Conservation (phyloP, 148 eudicot genomes). For the Limonium bicolor region DNA sequence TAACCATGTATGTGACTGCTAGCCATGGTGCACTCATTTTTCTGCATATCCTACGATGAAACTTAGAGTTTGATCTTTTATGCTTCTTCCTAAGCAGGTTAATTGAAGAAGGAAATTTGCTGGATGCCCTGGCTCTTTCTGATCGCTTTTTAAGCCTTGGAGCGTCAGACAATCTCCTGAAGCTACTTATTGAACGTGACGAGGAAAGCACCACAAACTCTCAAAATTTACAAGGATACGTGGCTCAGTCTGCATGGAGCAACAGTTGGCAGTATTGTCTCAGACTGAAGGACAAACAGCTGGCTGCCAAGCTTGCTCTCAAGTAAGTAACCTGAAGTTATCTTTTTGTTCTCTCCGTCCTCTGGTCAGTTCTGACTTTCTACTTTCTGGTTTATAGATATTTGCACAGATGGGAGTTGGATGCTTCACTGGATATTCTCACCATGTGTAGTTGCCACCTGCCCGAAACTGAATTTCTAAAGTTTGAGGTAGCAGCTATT, state of each 20-base stretch:
- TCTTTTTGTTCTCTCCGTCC: not conserved
- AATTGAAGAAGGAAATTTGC: conserved; percentile 72
- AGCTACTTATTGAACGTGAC: conserved; percentile 61
- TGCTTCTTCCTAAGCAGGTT: conserved; percentile 24
- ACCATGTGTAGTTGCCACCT: conserved; percentile 98
- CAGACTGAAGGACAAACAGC: conserved; percentile 76
- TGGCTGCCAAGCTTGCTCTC: conserved; percentile 82
- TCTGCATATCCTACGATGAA: too few species aligned
- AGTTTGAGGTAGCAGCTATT: conserved; percentile 38
- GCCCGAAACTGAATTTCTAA: conserved; percentile 44
- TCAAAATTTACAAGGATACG: conserved; percentile 31
- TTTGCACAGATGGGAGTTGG: conserved; percentile 86
- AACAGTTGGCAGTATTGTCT: conserved; percentile 93
- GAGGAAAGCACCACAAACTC: conserved; percentile 30
- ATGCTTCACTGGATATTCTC: conserved; percentile 92
- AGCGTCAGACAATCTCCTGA: conserved; percentile 77
- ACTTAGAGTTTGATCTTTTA: not conserved
- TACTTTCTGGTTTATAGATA: conserved; percentile 27
- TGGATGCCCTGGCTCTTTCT: conserved; percentile 96
- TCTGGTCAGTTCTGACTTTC: not conserved
- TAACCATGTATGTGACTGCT: too few species aligned
- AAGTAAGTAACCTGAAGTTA: conserved; percentile 29
- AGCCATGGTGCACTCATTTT: too few species aligned
- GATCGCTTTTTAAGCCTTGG: conserved; percentile 89
- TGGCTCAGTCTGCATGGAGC: conserved; percentile 34